Evolutionary conservation across 78 protist species (phyloP), one percentile per base, ranked within the genome.

Genomic region (Capsaspora owczarzaki): DNA sequence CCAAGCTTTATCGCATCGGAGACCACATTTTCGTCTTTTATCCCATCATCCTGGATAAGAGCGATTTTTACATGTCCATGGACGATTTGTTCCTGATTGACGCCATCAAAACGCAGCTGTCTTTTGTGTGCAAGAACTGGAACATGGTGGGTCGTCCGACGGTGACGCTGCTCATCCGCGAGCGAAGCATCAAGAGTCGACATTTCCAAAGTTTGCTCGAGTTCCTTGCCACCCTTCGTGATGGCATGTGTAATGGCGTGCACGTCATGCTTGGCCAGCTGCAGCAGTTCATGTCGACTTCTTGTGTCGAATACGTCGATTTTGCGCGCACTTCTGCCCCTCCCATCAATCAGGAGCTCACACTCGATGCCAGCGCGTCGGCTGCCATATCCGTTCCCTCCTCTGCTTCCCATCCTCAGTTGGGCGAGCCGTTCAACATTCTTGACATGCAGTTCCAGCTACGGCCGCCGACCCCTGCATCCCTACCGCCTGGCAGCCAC

Each of bases 31-130:
- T 56, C 40, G 82, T 78, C 12, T 78, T 78, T 49, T 78, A 78
- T 33, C 82, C 82, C 42, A n/a, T 61, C 40, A 41, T 78, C 8
- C 70, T 78, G 75, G 82, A 78, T 27, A 35, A 78, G 23, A 38
- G 51, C 40, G 82, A 78, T 25, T 78, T 78, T 74, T 78, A 78
- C 49, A 60, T 78, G 74, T 41, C 74, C 29, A 14, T 61, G 43
- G 82, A 78, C 46, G 44, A 43, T 14, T 56, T 60, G 12, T 25
- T 78, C 5, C 82, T 78, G 25, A 78, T 61, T 27, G 82, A 78
- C 61, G 0, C 5, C 12, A 60, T 46, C 60, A 60, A 78, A 74
- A 37, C 29, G 12, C 56, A 78, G n/a, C 74, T 78, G 14, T 4
- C 49, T 0, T 78, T 78, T 43, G 42, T 78, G 46, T 53, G 51